phyloP scores from a whole-genome alignment of 306 rosid genomes.

The Begonia masoniana region DNA sequence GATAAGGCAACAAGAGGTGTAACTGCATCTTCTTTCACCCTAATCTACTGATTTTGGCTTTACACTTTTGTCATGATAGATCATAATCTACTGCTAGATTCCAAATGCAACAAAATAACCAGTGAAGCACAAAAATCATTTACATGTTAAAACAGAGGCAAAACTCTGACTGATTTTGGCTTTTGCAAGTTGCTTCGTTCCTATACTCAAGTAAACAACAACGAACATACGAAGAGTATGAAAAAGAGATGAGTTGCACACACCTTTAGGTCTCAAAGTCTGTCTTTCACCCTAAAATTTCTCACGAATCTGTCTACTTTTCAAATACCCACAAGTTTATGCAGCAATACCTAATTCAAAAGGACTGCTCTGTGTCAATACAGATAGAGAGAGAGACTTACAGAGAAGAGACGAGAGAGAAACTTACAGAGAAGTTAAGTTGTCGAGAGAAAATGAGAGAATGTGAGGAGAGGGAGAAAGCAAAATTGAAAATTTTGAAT shows the following conservation, averaged over 20 bases:
- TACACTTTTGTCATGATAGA: too few relatives aligned
- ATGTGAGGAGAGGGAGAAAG: background rate
- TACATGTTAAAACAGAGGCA: too few relatives aligned
- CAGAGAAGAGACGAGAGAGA: background rate
- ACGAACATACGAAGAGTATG: background rate
- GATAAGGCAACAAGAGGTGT: too few relatives aligned
- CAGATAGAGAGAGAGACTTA: too few relatives aligned
- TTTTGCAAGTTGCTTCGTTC: too few relatives aligned
- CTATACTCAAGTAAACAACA: too few relatives aligned
- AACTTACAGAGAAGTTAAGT: constrained; percentile 21
- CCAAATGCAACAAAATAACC: too few relatives aligned
- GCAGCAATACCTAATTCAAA: constrained; percentile 13
- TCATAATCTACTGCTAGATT: too few relatives aligned
- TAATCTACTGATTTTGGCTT: too few relatives aligned
- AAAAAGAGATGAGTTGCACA: background rate
- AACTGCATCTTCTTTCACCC: too few relatives aligned
- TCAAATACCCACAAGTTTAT: constrained; percentile 23
- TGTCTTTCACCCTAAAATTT: constrained; percentile 30
- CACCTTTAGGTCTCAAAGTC: constrained; percentile 93
- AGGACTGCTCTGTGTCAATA: background rate
- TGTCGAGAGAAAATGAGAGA: constrained; percentile 12
- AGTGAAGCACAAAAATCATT: too few relatives aligned
- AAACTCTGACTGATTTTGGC: too few relatives aligned
- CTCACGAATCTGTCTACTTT: constrained; percentile 11
- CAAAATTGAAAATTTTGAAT: background rate